Evolutionary conservation across 2,329 filamentous ascomycete genomes (phyloP).

Genomic region (Pestalotiopsis sp.): DNA sequence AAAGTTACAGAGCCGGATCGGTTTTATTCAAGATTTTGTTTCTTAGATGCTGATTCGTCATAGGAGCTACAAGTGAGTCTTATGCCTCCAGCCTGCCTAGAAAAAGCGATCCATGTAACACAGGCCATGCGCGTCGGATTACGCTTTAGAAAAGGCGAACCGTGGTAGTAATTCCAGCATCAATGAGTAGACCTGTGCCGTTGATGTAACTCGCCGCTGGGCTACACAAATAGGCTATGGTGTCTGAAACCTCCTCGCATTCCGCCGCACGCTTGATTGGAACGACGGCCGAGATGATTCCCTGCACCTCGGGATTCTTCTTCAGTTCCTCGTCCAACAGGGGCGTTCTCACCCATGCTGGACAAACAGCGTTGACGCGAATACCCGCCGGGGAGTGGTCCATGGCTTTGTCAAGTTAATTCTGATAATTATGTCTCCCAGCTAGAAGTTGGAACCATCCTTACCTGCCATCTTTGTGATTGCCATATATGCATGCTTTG

Average conservation of each 20-base stretch:
- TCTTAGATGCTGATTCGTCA: too few relatives aligned
- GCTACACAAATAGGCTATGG: not conserved
- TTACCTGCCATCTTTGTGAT: not conserved
- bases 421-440: too few relatives aligned
- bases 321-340: not conserved
- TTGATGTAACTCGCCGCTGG: not conserved
- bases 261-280: not conserved
- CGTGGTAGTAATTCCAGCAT: too few relatives aligned
- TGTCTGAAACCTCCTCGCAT: not conserved
- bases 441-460: not conserved
- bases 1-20: too few relatives aligned
- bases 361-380: not conserved
- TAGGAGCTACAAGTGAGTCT: too few relatives aligned
- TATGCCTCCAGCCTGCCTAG: too few relatives aligned
- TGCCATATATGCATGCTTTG: not conserved
- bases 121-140: too few relatives aligned
- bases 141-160: too few relatives aligned
- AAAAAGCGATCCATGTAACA: too few relatives aligned
- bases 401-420: not conserved
- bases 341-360: not conserved
- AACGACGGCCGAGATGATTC: not conserved
- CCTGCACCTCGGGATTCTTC: not conserved
- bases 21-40: too few relatives aligned
- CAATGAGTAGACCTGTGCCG: not conserved
- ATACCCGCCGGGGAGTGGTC: not conserved